Percentiles rank a stretch among this genome's conserved stretches.
These are phyloP conservation scores for Fusarium sp. DNA, from an alignment of 2,329 filamentous ascomycete genomes.

Conservation along the genomic window DNA sequence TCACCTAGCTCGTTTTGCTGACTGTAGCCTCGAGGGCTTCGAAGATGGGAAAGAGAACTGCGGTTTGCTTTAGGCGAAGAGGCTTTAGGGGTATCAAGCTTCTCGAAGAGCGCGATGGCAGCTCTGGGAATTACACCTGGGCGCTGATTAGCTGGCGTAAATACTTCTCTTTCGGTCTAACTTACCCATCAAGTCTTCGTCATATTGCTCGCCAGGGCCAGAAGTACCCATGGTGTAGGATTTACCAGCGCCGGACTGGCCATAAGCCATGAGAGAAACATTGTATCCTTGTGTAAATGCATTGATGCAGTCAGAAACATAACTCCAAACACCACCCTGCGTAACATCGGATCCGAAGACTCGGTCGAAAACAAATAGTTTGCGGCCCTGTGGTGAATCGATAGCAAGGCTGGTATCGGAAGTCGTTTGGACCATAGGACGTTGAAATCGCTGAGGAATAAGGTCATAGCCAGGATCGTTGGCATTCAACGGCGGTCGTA, in stretches of 20 bases:
- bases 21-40: constrained; percentile 79
- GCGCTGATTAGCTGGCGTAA: constrained; percentile 12
- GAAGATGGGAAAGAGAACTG: constrained; percentile 80
- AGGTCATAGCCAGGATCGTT: constrained; percentile 93
- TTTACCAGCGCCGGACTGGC: constrained; percentile 97
- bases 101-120: constrained; percentile 87
- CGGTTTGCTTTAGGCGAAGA: constrained; percentile 64
- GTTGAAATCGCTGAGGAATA: constrained; percentile 94
- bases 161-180: constrained; percentile 23
- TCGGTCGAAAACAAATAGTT: constrained; percentile 96
- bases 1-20: constrained; percentile 66
- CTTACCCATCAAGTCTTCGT: constrained; percentile 82
- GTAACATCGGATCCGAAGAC: constrained; percentile 87
- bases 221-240: constrained; percentile 99
- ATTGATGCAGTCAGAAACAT: constrained; percentile 87
- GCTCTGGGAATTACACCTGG: constrained; percentile 95
- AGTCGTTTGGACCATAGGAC: constrained; percentile 90
- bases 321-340: constrained; percentile 95
- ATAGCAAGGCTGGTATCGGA: constrained; percentile 87
- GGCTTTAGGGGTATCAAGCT: constrained; percentile 71
- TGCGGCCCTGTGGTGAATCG: constrained; percentile 91
- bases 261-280: constrained; percentile 96
- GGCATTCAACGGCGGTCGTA: constrained; percentile 86
- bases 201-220: constrained; percentile 80
- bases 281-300: constrained; percentile 98